These are phyloP conservation scores for Coleophoma cylindrospora DNA, from an alignment of 2,329 filamentous ascomycete species.

Conservation along the genomic window DNA sequence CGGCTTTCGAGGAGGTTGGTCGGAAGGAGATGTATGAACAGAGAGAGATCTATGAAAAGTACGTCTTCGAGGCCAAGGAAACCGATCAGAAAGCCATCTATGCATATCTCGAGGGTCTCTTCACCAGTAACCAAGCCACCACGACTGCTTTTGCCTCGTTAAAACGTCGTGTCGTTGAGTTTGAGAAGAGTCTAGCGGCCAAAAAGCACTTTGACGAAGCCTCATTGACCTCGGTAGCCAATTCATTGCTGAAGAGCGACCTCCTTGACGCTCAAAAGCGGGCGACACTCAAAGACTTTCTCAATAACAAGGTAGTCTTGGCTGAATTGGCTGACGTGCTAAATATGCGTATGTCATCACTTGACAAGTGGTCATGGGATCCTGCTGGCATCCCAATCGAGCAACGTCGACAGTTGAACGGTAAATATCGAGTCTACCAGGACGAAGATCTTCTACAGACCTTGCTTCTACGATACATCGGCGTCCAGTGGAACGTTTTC, in stretches of 20 bases:
- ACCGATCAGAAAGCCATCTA: slow-evolving; percentile 39
- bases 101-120: slow-evolving; percentile 44
- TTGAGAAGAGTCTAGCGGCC: slow-evolving; percentile 20
- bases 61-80: slow-evolving; percentile 43
- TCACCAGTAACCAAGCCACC: slow-evolving; percentile 32
- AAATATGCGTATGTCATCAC: slow-evolving; percentile 45
- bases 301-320: slow-evolving; percentile 40
- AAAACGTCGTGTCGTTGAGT: slow-evolving; percentile 29
- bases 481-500: slow-evolving; percentile 41
- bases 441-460: slow-evolving; percentile 52
- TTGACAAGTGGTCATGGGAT: slow-evolving; percentile 48
- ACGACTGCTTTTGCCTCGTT: slow-evolving; percentile 35
- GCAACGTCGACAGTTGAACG: slow-evolving; percentile 48
- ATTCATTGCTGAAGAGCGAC: slow-evolving; percentile 43
- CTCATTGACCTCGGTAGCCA: slow-evolving; percentile 37
- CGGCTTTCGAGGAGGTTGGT: slow-evolving; percentile 40
- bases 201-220: slow-evolving; percentile 32
- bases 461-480: slow-evolving; percentile 48
- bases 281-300: slow-evolving; percentile 41
- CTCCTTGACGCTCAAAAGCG: slow-evolving; percentile 46
- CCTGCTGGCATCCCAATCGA: slow-evolving; percentile 37
- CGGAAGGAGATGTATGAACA: slow-evolving; percentile 49
- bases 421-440: slow-evolving; percentile 54
- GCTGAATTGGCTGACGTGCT: slow-evolving; percentile 51
- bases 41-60: slow-evolving; percentile 46